Evolutionary conservation across 306 rosid genomes (phyloP), one percentile per base, ranked within the genome.

Genomic region (Oxytropis ochrocephala): DNA sequence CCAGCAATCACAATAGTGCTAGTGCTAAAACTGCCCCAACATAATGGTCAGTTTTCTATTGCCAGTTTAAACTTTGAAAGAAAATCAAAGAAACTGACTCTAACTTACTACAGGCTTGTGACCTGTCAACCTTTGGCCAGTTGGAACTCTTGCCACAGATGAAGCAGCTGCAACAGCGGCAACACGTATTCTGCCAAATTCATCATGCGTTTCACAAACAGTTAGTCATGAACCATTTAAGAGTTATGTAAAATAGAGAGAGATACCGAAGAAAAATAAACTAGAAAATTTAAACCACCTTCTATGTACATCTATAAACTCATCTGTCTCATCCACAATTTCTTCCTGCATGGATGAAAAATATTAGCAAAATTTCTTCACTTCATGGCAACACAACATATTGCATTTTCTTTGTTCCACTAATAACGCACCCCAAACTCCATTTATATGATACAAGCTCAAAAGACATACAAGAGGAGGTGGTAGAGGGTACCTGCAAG

Each of bases 131-230:
- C 88, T 94, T 72, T 93, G 80, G 71, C 53, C 10, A 16, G 91
- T 84, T 53, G 98, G 97, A 80, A 85, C 94, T 66, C 97, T 78
- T 5, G 98, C 98, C 83, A 94, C 79, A 33, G 87, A 85, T 67
- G 98, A 86, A 80, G 97, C 98, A 81, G 97, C 98, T 21, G 98
- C 98, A 8, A 88, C 97, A 56, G 96, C 98, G 49, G 95, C 97
- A 48, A 90, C 98, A 8, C 96, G 98, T 71, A 88, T 90, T 80
- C 98, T 94, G 85, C 78, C 72, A 75, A 64, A 47, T 42, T 67
- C 69, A 73, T 47, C 6, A 38, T 39, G 56, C 17, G 67, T 69
- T 67, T 18, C 72, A 65, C 17, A 69, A 39, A 48, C 47, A 52
- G 51, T 77, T 24, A 79, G 69, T 69, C 11, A 72, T 60, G 50